Evolutionary conservation across 805 yeast genomes (phyloP).

Genomic region (Lachancea dasiensis): DNA sequence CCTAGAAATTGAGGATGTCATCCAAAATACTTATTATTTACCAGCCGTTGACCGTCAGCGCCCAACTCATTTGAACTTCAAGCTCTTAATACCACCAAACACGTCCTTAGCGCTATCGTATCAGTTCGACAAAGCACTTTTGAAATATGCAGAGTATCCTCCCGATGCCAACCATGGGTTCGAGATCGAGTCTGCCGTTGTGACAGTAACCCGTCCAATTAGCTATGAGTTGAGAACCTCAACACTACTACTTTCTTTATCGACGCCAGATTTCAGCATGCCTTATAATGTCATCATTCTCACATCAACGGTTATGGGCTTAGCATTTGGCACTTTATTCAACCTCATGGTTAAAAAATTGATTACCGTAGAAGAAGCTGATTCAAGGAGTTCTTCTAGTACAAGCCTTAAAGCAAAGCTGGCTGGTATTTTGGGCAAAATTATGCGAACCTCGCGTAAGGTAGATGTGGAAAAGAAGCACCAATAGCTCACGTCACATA

Average conservation of each 20-base stretch:
- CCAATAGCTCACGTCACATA: slow-evolving; percentile 1
- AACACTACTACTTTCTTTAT: slow-evolving; percentile 76
- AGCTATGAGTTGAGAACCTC: slow-evolving; percentile 66
- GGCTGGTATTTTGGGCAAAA: slow-evolving; percentile 12
- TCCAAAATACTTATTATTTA: slow-evolving; percentile 52
- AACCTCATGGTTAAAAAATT: slow-evolving; percentile 70
- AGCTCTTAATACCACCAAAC: slow-evolving; percentile 56
- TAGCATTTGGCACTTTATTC: slow-evolving; percentile 82
- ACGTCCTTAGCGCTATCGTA: slow-evolving; percentile 58
- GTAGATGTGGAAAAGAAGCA: slow-evolving; percentile 1
- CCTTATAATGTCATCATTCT: slow-evolving; percentile 95
- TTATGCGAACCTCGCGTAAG: slow-evolving; percentile 1
- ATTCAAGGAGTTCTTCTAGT: slow-evolving; percentile 18
- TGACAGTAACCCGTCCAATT: slow-evolving; percentile 45
- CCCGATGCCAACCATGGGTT: slow-evolving; percentile 99
- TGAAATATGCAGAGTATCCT: slow-evolving; percentile 89
- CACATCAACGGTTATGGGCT: slow-evolving; percentile 88
- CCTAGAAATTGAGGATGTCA: slow-evolving; percentile 30
- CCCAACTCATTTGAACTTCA: slow-evolving; percentile 78
- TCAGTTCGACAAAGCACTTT: slow-evolving; percentile 80
- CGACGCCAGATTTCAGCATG: slow-evolving; percentile 98
- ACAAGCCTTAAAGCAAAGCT: slow-evolving; percentile 21
- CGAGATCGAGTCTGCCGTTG: slow-evolving; percentile 85
- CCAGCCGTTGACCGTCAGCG: slow-evolving; percentile 78
- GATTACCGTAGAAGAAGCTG: slow-evolving; percentile 69